These are phyloP conservation scores for Lasiodiplodia gonubiensis DNA, from an alignment of 2,329 filamentous ascomycete genomes.

Conservation along the genomic window DNA sequence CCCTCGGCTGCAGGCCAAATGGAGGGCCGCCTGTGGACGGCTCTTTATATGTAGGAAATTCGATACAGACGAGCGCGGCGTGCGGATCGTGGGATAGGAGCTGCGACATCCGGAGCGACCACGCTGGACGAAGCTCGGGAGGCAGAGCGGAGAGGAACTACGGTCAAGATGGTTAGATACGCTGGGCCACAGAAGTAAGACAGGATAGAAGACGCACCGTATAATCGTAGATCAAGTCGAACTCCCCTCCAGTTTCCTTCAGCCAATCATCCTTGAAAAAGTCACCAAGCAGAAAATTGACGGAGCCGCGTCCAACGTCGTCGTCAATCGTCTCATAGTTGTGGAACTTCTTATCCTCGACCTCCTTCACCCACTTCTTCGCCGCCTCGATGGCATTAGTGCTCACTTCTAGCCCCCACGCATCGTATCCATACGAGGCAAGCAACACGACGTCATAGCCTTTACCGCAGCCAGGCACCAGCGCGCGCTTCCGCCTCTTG, in stretches of 20 bases:
- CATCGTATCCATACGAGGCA: constrained; percentile 76
- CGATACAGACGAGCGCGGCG: constrained; percentile 68
- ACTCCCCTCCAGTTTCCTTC: constrained; percentile 52
- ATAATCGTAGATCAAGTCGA: constrained; percentile 71
- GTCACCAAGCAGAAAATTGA: constrained; percentile 66
- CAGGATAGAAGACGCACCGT: constrained; percentile 52
- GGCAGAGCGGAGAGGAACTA: constrained; percentile 68
- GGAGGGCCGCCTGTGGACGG: constrained; percentile 72
- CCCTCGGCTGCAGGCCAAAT: constrained; percentile 69
- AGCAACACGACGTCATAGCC: constrained; percentile 83
- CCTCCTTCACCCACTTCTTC: constrained; percentile 47
- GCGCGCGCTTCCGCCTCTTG: constrained; percentile 57
- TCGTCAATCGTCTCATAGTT: constrained; percentile 52
- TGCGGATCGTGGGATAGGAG: constrained; percentile 54
- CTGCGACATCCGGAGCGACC: constrained; percentile 62
- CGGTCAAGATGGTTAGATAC: constrained; percentile 13
- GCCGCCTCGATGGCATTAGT: constrained; percentile 56
- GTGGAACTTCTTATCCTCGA: constrained; percentile 39
- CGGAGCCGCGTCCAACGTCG: constrained; percentile 54
- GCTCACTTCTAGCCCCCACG: constrained; percentile 74
- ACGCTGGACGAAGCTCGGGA: constrained; percentile 60
- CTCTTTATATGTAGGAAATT: constrained; percentile 78
- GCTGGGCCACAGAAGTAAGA: background rate
- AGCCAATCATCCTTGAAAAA: constrained; percentile 70
- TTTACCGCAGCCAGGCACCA: constrained; percentile 82